Conservation (phyloP, 768 basidiomycete genomes). For the Podaxis sp. region DNA sequence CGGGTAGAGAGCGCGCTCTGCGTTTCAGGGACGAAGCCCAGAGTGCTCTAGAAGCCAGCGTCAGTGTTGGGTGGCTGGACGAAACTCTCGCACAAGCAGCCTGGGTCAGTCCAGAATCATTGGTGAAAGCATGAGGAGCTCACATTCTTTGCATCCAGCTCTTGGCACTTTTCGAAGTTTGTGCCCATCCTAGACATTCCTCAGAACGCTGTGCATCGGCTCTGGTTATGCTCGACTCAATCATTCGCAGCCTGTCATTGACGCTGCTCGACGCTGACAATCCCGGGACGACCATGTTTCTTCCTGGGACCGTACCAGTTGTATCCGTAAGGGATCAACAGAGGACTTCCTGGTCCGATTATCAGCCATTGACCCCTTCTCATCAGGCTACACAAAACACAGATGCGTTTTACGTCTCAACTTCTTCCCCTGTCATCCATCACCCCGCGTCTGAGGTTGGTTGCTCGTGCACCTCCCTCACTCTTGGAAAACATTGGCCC, state of each 20-base stretch:
- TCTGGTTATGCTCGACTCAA: slow-evolving; percentile 62
- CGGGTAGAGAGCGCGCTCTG: slow-evolving; percentile 57
- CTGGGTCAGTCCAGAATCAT: slow-evolving; percentile 49
- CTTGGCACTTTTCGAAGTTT: slow-evolving; percentile 71
- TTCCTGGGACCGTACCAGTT: slow-evolving; percentile 48
- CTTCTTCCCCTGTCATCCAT: slow-evolving; percentile 8
- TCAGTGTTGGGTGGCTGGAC: slow-evolving; percentile 71
- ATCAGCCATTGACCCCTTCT: slow-evolving; percentile 16
- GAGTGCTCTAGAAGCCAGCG: slow-evolving; percentile 66
- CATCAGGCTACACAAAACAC: not conserved
- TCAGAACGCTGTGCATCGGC: slow-evolving; percentile 54
- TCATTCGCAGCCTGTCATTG: slow-evolving; percentile 62
- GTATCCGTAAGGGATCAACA: slow-evolving; percentile 25
- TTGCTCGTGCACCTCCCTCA: slow-evolving; percentile 50
- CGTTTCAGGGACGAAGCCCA: slow-evolving; percentile 68
- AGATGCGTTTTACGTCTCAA: slow-evolving; percentile 8
- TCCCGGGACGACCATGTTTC: slow-evolving; percentile 49
- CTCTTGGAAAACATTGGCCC: slow-evolving; percentile 53
- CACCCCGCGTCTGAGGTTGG: slow-evolving; percentile 24
- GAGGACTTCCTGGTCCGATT: slow-evolving; percentile 21
- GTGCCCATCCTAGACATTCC: slow-evolving; percentile 63
- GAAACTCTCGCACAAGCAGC: slow-evolving; percentile 74
- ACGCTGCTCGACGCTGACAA: slow-evolving; percentile 61
- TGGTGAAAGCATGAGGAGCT: slow-evolving; percentile 1
- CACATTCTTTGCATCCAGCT: slow-evolving; percentile 38